Base-by-base conservation (phyloP, 208 protist genomes). In the Sergeia podlipaevii region DNA sequence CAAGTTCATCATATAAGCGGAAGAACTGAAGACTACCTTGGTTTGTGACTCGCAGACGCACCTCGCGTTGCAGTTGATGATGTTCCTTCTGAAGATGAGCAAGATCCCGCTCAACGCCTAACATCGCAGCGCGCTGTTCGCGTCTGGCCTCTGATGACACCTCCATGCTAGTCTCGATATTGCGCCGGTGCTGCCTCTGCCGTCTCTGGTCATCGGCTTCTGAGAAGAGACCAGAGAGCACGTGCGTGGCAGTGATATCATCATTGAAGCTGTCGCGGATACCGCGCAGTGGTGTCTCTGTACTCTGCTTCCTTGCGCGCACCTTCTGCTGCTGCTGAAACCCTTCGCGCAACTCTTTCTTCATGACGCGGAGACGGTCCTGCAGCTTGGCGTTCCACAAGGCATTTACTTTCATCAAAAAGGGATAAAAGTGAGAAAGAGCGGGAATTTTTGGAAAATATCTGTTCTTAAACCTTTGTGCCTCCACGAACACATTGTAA, bases 401-500 rank as follows among this genome's bases (percentile, higher is more conserved):
- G 28, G 54, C 52, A 60, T 95, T 95, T 7, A 95, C 59, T 10
- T 60, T 53, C 43, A 83, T 77, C 17, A 95, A 47, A 63, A 95
- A 95, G 2, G 84, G 84, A 46, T 80, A 95, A 32, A 95, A 95
- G 56, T 85, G 61, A 20, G 69, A 80, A 13, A 90, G 41, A 21
- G 81, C 75, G 7, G 83, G 75, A 6, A 89, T 58, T 28, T 71
- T 70, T 6, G 77, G 74, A 43, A 77, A 91, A 57, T 88, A 79
- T 34, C 72, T 73, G 57, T 90, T 88, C 52, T 92, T 92, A 60
- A 95, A 95, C 46, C 63, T 51, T 56, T 95, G 88, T 15, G 83
- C 84, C 37, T 81, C 81, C 13, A 74, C 60, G 67, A 92, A 89
- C 24, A 91, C 70, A 23, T 57, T 63, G 61, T 82, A 81, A 1